A percentile compares a stretch with the other conserved stretches of the same genome.
These are phyloP conservation scores for Trichoderma hamatum DNA, from an alignment of 2,329 filamentous ascomycete genomes.

Conservation along the genomic window DNA sequence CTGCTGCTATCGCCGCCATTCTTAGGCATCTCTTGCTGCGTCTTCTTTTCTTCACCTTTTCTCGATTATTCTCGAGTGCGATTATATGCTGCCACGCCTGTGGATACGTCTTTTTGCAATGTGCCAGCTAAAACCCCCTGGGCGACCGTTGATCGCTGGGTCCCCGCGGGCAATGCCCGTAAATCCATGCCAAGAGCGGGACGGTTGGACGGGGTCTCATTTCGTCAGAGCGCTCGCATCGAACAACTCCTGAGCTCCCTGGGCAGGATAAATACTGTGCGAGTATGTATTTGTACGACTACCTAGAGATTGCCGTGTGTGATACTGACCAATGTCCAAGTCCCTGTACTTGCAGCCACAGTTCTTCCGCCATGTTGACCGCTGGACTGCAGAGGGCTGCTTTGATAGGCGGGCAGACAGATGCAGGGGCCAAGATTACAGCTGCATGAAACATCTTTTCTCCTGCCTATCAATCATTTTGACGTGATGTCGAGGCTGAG, in stretches of 20 bases:
- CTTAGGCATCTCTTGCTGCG: neutral
- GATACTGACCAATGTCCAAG: no score
- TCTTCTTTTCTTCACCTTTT: neutral
- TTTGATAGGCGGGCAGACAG: neutral
- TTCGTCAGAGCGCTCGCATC: conserved; percentile 9
- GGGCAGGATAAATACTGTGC: neutral
- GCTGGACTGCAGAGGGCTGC: neutral
- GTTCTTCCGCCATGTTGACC: neutral
- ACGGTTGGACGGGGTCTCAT: conserved; percentile 15
- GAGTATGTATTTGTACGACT: neutral
- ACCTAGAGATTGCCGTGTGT: neutral
- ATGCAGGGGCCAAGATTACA: neutral
- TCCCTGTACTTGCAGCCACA: neutral
- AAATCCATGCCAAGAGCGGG: conserved; percentile 20
- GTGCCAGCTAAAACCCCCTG: conserved; percentile 8
- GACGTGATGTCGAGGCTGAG: neutral
- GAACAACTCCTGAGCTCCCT: neutral
- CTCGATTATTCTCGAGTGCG: neutral
- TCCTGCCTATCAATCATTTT: neutral
- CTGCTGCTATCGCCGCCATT: neutral
- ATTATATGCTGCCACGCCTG: neutral
- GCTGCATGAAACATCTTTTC: neutral
- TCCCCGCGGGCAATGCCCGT: conserved; percentile 16
- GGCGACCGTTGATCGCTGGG: conserved; percentile 19
- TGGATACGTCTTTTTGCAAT: neutral